phyloP scores from a whole-genome alignment of 1,284 basidiomycete species.

The Caloboletus firmus region DNA sequence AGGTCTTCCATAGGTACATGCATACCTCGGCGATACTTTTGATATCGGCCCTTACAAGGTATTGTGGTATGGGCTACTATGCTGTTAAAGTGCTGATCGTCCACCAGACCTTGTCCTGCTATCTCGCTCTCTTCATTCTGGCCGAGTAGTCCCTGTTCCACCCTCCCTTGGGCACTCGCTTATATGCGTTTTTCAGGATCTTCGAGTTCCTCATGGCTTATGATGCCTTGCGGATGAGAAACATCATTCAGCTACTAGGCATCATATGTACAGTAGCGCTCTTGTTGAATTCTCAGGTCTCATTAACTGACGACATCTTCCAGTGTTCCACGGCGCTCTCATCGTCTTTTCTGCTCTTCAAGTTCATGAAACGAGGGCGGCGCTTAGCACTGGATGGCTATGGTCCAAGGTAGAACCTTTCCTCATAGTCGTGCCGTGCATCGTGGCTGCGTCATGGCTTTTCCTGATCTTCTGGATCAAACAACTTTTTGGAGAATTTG shows the following conservation, averaged over 20 bases:
- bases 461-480: conserved; percentile 54
- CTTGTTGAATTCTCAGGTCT: not conserved
- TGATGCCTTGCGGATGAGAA: conserved; percentile 72
- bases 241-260: conserved; percentile 74
- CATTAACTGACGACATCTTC: conserved; percentile 19
- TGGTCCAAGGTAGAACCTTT: conserved; percentile 49
- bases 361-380: conserved; percentile 65
- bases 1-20: conserved; percentile 47
- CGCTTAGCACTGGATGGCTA: conserved; percentile 41
- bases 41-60: conserved; percentile 53
- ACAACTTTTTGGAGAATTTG: conserved; percentile 59
- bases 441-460: conserved; percentile 54
- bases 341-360: conserved; percentile 73
- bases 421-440: conserved; percentile 54
- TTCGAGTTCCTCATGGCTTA: conserved; percentile 74
- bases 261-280: conserved; percentile 54
- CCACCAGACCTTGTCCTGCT: conserved; percentile 75
- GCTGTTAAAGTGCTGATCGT: conserved; percentile 10
- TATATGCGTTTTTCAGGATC: conserved; percentile 42
- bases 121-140: conserved; percentile 77
- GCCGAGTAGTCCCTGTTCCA: conserved; percentile 56
- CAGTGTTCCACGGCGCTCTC: conserved; percentile 74
- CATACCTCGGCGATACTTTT: conserved; percentile 45
- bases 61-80: conserved; percentile 5
- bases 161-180: not conserved